Conservation (phyloP, 2,329 filamentous ascomycete species). For the Aplosporella prunicola region DNA sequence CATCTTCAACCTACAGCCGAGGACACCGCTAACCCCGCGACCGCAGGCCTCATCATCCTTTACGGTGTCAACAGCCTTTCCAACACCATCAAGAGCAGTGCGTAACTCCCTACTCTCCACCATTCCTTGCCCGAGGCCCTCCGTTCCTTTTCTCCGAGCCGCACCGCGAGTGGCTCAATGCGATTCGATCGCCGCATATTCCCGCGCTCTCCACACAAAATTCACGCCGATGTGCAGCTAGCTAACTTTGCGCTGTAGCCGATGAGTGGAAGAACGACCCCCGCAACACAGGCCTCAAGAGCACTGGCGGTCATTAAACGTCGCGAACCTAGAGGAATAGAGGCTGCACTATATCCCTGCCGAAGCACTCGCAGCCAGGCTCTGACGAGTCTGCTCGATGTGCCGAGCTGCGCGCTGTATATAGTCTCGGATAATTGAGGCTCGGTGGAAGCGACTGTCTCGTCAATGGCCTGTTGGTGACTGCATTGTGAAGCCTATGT, state of each 20-base stretch:
- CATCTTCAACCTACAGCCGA: no score
- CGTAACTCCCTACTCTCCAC: slow-evolving; percentile 27
- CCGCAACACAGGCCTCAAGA: slow-evolving; percentile 60
- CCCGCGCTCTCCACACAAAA: neutral
- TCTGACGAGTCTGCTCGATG: no score
- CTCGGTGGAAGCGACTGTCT: no score
- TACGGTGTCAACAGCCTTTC: slow-evolving; percentile 86
- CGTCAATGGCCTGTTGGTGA: no score
- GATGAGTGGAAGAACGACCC: slow-evolving; percentile 97
- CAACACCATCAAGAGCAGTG: slow-evolving; percentile 70
- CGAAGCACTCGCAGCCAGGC: no score
- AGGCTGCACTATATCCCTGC: slow-evolving; percentile 3
- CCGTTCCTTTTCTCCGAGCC: no score
- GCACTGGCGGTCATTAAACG: slow-evolving; percentile 15
- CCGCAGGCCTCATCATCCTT: slow-evolving; percentile 69
- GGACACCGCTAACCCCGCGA: slow-evolving; percentile 3
- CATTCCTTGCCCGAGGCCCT: neutral
- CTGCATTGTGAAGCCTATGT: no score
- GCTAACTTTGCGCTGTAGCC: slow-evolving; percentile 42
- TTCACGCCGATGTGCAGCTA: slow-evolving; percentile 1
- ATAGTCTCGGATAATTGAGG: no score
- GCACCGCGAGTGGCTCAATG: no score
- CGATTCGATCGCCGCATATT: neutral
- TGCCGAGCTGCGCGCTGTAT: no score
- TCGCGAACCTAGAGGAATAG: neutral